Conservation (phyloP, 2,329 filamentous ascomycete genomes). For the Fusarium keratoplasticum region DNA sequence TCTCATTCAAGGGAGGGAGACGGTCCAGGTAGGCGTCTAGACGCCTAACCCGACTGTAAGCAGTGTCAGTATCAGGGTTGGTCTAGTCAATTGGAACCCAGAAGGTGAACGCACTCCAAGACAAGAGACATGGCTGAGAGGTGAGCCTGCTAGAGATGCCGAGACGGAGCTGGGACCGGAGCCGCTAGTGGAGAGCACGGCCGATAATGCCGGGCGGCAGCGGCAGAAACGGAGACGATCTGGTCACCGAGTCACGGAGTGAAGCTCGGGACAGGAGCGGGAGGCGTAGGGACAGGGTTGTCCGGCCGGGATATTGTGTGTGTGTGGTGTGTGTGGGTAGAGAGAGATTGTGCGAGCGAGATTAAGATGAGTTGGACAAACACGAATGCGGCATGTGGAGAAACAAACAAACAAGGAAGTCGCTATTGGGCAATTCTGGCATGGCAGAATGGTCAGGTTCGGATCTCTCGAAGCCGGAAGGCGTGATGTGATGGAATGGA, state of each 20-base stretch:
- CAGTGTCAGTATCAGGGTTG: slow-evolving; percentile 30
- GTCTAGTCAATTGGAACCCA: slow-evolving; percentile 5
- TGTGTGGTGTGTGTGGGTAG: slow-evolving; percentile 10
- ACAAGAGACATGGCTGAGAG: slow-evolving; percentile 44
- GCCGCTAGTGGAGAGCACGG: slow-evolving; percentile 27
- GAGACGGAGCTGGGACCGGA: slow-evolving; percentile 13
- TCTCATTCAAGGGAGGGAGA: slow-evolving; percentile 57
- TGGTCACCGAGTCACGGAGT: slow-evolving; percentile 20
- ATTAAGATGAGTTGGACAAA: slow-evolving; percentile 29
- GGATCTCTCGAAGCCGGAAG: slow-evolving; percentile 1
- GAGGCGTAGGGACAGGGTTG: neutral
- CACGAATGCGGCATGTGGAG: slow-evolving; percentile 43
- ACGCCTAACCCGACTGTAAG: slow-evolving; percentile 68
- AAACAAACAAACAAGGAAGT: neutral
- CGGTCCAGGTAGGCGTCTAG: slow-evolving; percentile 75
- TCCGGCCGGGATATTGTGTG: neutral
- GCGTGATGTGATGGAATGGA: neutral
- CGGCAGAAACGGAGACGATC: neutral
- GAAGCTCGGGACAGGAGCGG: slow-evolving; percentile 14
- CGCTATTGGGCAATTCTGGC: neutral
- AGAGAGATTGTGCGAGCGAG: slow-evolving; percentile 11
- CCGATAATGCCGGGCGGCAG: slow-evolving; percentile 10
- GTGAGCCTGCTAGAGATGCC: slow-evolving; percentile 24
- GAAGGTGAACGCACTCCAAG: slow-evolving; percentile 44
- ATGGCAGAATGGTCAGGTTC: slow-evolving; percentile 21